These are phyloP conservation scores for Ustilago xerochloae DNA, from an alignment of 1,284 basidiomycete species.

Conservation along the genomic window DNA sequence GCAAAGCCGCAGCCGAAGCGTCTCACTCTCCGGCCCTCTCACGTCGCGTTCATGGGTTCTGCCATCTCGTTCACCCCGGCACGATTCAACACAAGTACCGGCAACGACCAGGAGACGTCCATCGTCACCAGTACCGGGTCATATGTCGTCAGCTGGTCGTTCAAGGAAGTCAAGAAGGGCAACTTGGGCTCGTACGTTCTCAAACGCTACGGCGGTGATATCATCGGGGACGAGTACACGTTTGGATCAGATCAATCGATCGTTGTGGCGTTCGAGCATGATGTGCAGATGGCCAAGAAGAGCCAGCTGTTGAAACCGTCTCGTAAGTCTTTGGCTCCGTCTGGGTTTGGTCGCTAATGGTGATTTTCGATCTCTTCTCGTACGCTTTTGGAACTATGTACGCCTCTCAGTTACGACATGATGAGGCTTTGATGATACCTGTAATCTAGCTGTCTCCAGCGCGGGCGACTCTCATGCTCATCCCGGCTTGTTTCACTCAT, in stretches of 20 bases:
- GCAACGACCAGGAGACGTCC: conserved; percentile 82
- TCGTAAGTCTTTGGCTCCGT: conserved; percentile 73
- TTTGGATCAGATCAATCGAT: conserved; percentile 86
- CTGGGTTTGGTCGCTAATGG: conserved; percentile 44
- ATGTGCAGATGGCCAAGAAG: conserved; percentile 94
- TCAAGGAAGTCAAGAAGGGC: conserved; percentile 92
- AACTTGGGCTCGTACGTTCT: conserved; percentile 91
- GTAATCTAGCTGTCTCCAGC: conserved; percentile 27
- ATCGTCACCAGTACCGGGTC: conserved; percentile 97
- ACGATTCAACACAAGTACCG: conserved; percentile 93
- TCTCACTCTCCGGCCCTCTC: conserved; percentile 88
- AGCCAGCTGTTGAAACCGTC: conserved; percentile 86
- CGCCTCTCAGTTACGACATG: neutral
- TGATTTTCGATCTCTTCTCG: neutral
- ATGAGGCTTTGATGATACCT: neutral
- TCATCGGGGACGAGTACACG: conserved; percentile 58
- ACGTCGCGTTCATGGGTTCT: conserved; percentile 93
- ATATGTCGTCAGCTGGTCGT: conserved; percentile 87
- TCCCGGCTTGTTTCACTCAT: neutral
- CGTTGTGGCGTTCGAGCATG: conserved; percentile 92
- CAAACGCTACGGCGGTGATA: conserved; percentile 74
- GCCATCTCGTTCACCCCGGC: conserved; percentile 91
- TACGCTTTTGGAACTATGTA: neutral
- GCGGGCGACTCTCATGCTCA: neutral
- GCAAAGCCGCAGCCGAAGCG: conserved; percentile 91